Base-by-base conservation (phyloP, 148 eudicot species). In the Selenicereus undatus region DNA sequence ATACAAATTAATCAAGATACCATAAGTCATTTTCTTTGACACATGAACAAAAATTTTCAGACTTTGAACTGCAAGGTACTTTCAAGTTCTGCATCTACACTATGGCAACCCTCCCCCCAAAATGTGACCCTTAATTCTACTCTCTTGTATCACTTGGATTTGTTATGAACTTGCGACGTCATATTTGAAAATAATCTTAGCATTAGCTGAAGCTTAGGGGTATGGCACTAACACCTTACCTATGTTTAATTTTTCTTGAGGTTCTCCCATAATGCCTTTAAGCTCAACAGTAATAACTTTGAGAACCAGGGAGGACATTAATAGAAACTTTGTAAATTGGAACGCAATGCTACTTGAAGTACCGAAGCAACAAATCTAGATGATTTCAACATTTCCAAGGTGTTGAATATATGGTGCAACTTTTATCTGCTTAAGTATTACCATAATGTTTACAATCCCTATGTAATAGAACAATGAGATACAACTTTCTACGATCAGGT, bases 251-350 rank as follows among this genome's bases (percentile, higher is more conserved):
- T 17, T 66, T 10, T 78, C 80, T 43, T 78, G 35, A 65, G 6
- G 32, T 30, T 36, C 75, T 39, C 43, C 7, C 11, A 70, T 17
- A 3, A 13, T 4, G 66, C 26, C 39, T 39, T 39, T 39, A 4
- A 39, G 8, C 81, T 68, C 58, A 50, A 78, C 11, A 48, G 48
- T 50, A 64, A 78, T 70, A 12, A 50, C 76, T 66, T 79, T 75
- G 17, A 71, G 36, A 1, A 35, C 69, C 9, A 24, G 76, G 13
- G 54, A 16, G 36, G 51, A 35, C 36, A 27, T 22, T 2, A 71
- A 69, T 36, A 79, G 18, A 17, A 11, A 14, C 32, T 70, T 14
- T 32, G 71, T 51, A 30, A 79, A 30, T 21, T 30, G n/a, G 1
- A 79, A n/a, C 0, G 32, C 75, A 51, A 11, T 12, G 20, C 29